Conservation (phyloP, 225 moss, liverwort and hornwort species). For the Straminergon stramineum region DNA sequence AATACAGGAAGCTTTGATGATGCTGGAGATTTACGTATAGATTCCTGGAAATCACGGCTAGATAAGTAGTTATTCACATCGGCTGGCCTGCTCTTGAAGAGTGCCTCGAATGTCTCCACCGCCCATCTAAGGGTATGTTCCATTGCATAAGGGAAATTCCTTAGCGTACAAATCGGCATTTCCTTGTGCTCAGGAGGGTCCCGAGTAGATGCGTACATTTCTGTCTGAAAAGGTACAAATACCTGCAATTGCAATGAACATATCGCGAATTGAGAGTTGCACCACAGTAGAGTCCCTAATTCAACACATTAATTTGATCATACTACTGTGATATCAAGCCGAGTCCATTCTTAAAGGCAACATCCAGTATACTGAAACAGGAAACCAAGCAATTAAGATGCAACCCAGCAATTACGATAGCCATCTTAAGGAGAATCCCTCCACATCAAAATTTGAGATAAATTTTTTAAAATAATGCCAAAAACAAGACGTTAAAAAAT, state of each 20-base stretch:
- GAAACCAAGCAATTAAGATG: not conserved
- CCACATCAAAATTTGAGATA: not conserved
- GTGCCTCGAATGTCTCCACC: conserved; percentile 80
- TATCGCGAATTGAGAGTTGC: not conserved
- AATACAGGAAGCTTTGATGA: conserved; percentile 85
- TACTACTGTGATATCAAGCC: not conserved
- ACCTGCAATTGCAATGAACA: conserved; percentile 52
- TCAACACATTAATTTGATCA: not conserved
- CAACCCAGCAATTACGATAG: not conserved
- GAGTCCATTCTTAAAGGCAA: not conserved
- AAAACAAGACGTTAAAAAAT: not conserved
- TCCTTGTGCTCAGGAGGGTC: conserved; percentile 98
- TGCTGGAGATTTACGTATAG: conserved; percentile 80
- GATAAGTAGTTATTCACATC: conserved; percentile 96
- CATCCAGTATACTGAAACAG: not conserved
- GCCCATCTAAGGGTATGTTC: conserved; percentile 95
- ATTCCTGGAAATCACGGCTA: conserved; percentile 90
- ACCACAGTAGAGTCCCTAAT: not conserved
- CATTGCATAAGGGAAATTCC: conserved; percentile 88
- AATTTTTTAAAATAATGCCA: not conserved
- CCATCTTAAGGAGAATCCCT: not conserved
- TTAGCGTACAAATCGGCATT: conserved; percentile 88
- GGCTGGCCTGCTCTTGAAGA: conserved; percentile 85
- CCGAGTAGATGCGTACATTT: conserved; percentile 92
- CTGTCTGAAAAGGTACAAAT: conserved; percentile 94